These are phyloP conservation scores for Penicillium janthinellum DNA, from an alignment of 2,329 filamentous ascomycete genomes.

Conservation along the genomic window DNA sequence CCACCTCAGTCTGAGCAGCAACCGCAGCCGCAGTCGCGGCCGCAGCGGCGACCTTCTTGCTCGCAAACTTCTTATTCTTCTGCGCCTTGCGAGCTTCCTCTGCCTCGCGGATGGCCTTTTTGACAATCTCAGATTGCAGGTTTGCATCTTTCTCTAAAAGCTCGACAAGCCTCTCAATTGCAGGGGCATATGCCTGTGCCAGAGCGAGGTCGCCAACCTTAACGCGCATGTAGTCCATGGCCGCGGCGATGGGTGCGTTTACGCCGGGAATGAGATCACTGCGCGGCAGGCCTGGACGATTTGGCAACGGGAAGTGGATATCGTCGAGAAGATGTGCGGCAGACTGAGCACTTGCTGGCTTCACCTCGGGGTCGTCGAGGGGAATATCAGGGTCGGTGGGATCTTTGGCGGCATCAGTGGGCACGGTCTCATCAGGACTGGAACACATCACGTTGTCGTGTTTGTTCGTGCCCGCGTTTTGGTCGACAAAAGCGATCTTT, in stretches of 20 bases:
- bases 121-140: conserved; percentile 31
- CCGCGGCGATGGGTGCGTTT: conserved; percentile 57
- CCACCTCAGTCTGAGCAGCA: conserved; percentile 7
- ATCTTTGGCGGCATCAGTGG: conserved; percentile 10
- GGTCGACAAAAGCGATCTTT: conserved; percentile 61
- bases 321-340: conserved; percentile 17
- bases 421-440: not conserved
- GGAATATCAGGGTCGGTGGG: conserved; percentile 29
- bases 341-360: conserved; percentile 3
- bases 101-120: conserved; percentile 24
- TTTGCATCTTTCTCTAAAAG: conserved; percentile 36
- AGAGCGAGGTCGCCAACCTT: conserved; percentile 60
- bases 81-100: conserved; percentile 27
- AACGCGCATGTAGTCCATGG: conserved; percentile 67
- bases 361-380: conserved; percentile 31
- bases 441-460: conserved; percentile 9
- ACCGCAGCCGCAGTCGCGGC: conserved; percentile 9
- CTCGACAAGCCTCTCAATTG: conserved; percentile 56
- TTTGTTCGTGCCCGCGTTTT: conserved; percentile 19
- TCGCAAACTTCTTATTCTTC: conserved; percentile 27
- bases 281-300: conserved; percentile 1
- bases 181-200: conserved; percentile 60
- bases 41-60: conserved; percentile 21
- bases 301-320: conserved; percentile 13
- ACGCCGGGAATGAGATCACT: conserved; percentile 28